These are phyloP conservation scores for Backusella psychrophila DNA, from an alignment of 192 early-diverging fungal species.

Conservation along the genomic window DNA sequence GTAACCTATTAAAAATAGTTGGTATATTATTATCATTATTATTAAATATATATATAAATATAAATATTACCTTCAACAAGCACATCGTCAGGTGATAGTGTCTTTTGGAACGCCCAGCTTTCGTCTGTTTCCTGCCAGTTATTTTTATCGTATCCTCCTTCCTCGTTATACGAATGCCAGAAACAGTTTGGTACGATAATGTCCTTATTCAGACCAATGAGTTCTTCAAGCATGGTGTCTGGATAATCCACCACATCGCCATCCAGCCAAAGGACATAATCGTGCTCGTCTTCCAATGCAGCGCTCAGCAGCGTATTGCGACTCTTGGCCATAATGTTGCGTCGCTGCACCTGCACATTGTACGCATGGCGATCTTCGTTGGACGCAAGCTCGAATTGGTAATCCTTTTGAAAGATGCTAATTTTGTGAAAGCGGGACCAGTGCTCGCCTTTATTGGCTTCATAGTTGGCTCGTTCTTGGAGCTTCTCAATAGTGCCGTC, in stretches of 20 bases:
- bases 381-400: constrained; percentile 37
- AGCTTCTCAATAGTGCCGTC: constrained; percentile 59
- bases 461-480: constrained; percentile 17
- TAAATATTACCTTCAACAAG: constrained; percentile 45
- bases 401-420: constrained; percentile 58
- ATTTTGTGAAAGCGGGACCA: constrained; percentile 54
- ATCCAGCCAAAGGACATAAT: constrained; percentile 75
- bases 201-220: constrained; percentile 64
- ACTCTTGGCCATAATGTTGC: constrained; percentile 56
- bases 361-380: constrained; percentile 57
- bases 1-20: constrained; percentile 36
- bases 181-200: constrained; percentile 60
- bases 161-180: constrained; percentile 43
- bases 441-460: constrained; percentile 20
- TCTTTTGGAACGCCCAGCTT: constrained; percentile 45
- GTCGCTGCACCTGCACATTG: constrained; percentile 53
- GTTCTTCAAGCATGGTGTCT: constrained; percentile 50
- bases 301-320: constrained; percentile 59
- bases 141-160: constrained; percentile 60
- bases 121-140: constrained; percentile 64
- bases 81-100: constrained; percentile 33
- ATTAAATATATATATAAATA: background rate
- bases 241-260: constrained; percentile 68
- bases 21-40: background rate
- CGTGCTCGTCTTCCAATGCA: constrained; percentile 50